These are phyloP conservation scores for Sclerotinia trifoliorum DNA, from an alignment of 2,329 filamentous ascomycete genomes.

Conservation along the genomic window DNA sequence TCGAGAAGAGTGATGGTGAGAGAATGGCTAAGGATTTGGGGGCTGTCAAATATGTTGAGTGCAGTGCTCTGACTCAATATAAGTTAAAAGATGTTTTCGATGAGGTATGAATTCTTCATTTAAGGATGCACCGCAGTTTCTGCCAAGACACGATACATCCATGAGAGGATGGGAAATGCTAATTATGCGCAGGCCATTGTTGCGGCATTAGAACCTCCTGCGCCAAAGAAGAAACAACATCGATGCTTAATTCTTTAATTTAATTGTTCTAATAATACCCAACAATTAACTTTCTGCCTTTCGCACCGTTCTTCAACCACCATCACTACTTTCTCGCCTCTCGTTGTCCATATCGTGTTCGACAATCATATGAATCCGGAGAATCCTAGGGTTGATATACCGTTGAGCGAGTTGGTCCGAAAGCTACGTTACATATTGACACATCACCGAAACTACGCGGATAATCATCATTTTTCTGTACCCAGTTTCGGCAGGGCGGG, in stretches of 20 bases:
- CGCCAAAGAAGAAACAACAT: conserved; percentile 72
- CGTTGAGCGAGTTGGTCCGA: neutral
- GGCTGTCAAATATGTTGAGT: conserved; percentile 98
- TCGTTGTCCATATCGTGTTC: conserved; percentile 8
- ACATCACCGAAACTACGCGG: neutral
- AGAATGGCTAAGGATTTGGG: conserved; percentile 96
- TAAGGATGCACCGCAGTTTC: neutral
- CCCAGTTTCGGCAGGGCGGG: neutral
- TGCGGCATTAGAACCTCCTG: conserved; percentile 84
- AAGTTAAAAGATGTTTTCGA: conserved; percentile 99
- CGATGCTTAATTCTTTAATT: conserved; percentile 67
- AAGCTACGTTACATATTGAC: conserved; percentile 17
- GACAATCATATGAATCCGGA: conserved; percentile 9
- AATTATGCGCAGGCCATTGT: conserved; percentile 73
- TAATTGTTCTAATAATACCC: conserved; percentile 6
- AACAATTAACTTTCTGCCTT: conserved; percentile 6
- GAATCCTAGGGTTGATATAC: neutral
- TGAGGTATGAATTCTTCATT: conserved; percentile 62
- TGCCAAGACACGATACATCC: neutral
- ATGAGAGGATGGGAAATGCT: conserved; percentile 70
- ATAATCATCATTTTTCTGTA: neutral
- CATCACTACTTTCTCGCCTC: neutral
- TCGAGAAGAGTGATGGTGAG: conserved; percentile 90
- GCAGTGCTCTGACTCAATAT: conserved; percentile 95
- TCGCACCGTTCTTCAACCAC: conserved; percentile 2